These are phyloP conservation scores for Fomitopsis serialis DNA, from an alignment of 768 basidiomycete genomes.

Conservation along the genomic window DNA sequence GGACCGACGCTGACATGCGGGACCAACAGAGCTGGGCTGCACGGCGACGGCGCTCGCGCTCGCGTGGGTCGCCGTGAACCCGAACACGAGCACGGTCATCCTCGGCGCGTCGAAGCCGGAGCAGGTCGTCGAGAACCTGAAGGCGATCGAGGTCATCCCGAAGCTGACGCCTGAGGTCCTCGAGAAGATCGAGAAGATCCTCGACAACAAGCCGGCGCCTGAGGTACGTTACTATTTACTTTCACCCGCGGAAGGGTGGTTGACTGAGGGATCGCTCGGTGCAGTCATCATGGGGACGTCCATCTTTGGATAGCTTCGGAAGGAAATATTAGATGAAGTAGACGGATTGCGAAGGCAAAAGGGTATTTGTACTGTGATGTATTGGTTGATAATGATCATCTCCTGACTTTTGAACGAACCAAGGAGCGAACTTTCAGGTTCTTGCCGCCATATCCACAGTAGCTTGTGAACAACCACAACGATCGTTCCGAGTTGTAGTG, in stretches of 20 bases:
- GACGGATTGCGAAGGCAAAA: too few relatives aligned
- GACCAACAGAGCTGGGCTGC: constrained; percentile 45
- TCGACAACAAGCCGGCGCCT: constrained; percentile 46
- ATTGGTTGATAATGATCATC: too few relatives aligned
- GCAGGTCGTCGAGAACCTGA: constrained; percentile 62
- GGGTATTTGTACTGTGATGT: too few relatives aligned
- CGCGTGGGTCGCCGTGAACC: constrained; percentile 69
- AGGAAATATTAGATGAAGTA: not conserved
- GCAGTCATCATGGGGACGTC: constrained; percentile 13
- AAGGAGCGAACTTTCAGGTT: too few relatives aligned
- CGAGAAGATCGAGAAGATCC: constrained; percentile 61
- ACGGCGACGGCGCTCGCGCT: constrained; percentile 62
- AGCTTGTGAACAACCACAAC: too few relatives aligned
- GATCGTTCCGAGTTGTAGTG: too few relatives aligned
- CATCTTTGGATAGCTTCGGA: constrained; percentile 15
- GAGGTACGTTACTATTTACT: constrained; percentile 25
- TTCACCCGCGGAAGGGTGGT: not conserved
- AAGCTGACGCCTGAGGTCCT: constrained; percentile 65
- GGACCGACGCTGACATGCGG: not conserved
- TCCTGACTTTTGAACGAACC: too few relatives aligned
- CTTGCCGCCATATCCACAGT: too few relatives aligned
- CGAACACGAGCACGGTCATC: constrained; percentile 64
- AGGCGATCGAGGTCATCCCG: constrained; percentile 66
- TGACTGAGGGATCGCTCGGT: not conserved
- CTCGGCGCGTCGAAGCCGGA: constrained; percentile 60